These are phyloP conservation scores for Teunomyces atbi DNA, from an alignment of 805 yeast genomes.

Conservation along the genomic window DNA sequence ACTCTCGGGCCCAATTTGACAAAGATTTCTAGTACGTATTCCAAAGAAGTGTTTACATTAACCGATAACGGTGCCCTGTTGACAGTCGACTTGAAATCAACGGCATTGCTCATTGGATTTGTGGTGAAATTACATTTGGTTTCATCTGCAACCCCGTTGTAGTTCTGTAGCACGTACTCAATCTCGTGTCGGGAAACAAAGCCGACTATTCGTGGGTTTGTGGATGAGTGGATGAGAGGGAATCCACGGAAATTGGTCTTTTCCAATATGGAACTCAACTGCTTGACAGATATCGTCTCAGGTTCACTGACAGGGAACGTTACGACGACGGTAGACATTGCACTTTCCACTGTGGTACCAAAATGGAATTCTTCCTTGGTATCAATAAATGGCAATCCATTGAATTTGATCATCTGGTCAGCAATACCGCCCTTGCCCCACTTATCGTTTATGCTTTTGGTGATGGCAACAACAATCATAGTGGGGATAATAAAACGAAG, in stretches of 20 bases:
- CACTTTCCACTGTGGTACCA: slow-evolving; percentile 44
- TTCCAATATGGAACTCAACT: slow-evolving; percentile 30
- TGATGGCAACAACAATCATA: slow-evolving; percentile 91
- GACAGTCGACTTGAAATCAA: slow-evolving; percentile 32
- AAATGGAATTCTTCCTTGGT: slow-evolving; percentile 66
- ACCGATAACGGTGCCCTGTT: slow-evolving; percentile 64
- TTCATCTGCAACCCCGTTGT: slow-evolving; percentile 15
- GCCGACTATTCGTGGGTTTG: slow-evolving; percentile 44
- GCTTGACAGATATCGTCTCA: slow-evolving; percentile 26
- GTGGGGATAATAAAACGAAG: slow-evolving; percentile 87
- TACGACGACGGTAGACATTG: slow-evolving; percentile 54
- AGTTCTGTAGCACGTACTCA: slow-evolving; percentile 22
- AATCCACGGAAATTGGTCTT: slow-evolving; percentile 44
- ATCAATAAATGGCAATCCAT: slow-evolving; percentile 82
- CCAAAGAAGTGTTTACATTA: slow-evolving; percentile 52
- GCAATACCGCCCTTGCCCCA: slow-evolving; percentile 89
- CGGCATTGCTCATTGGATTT: background rate
- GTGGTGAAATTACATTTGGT: slow-evolving; percentile 17
- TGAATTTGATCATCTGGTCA: slow-evolving; percentile 87
- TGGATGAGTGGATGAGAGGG: slow-evolving; percentile 50
- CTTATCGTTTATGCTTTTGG: slow-evolving; percentile 72
- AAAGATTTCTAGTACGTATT: slow-evolving; percentile 65
- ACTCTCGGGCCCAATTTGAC: slow-evolving; percentile 77
- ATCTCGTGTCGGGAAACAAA: slow-evolving; percentile 44
- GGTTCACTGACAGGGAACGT: slow-evolving; percentile 36